phyloP scores from a whole-genome alignment of 805 yeast species.

The Dipodascopsis uninucleata region DNA sequence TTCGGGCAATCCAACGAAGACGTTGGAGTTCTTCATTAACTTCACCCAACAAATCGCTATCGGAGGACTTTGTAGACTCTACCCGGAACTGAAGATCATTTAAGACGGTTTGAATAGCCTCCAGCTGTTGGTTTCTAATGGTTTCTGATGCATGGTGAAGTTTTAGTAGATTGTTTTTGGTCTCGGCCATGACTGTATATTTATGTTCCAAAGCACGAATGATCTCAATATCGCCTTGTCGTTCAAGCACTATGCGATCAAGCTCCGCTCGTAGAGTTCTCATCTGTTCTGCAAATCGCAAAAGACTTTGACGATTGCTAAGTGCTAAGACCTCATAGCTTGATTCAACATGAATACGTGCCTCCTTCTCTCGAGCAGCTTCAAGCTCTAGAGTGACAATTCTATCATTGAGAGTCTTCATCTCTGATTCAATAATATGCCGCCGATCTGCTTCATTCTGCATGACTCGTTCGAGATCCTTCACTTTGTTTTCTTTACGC shows the following conservation, averaged over 20 bases:
- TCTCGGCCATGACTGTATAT: slow-evolving; percentile 2
- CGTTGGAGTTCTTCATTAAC: slow-evolving; percentile 10
- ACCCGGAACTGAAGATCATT: slow-evolving; percentile 7
- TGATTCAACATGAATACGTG: slow-evolving; percentile 15
- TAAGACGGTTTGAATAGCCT: slow-evolving; percentile 1
- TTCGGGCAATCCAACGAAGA: slow-evolving; percentile 15
- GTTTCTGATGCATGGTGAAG: slow-evolving; percentile 2
- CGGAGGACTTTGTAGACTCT: slow-evolving; percentile 1
- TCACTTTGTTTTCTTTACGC: slow-evolving; percentile 65
- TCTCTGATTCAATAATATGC: background rate
- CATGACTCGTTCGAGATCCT: slow-evolving; percentile 60
- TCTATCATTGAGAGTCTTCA: slow-evolving; percentile 6
- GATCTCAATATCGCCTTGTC: slow-evolving; percentile 8
- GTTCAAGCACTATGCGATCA: slow-evolving; percentile 1
- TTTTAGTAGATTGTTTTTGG: slow-evolving; percentile 7
- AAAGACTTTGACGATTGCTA: slow-evolving; percentile 7
- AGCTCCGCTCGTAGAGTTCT: slow-evolving; percentile 8
- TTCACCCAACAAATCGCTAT: slow-evolving; percentile 6
- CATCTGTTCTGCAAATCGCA: slow-evolving; percentile 17
- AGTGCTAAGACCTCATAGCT: slow-evolving; percentile 15
- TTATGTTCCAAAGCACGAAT: slow-evolving; percentile 4
- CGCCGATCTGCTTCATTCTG: slow-evolving; percentile 4
- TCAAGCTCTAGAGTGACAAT: slow-evolving; percentile 12
- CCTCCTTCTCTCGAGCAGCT: slow-evolving; percentile 11
- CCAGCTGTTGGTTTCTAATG: slow-evolving; percentile 5